phyloP scores from a whole-genome alignment of 495 filamentous ascomycete genomes.

The Hyaloscypha finlandica region DNA sequence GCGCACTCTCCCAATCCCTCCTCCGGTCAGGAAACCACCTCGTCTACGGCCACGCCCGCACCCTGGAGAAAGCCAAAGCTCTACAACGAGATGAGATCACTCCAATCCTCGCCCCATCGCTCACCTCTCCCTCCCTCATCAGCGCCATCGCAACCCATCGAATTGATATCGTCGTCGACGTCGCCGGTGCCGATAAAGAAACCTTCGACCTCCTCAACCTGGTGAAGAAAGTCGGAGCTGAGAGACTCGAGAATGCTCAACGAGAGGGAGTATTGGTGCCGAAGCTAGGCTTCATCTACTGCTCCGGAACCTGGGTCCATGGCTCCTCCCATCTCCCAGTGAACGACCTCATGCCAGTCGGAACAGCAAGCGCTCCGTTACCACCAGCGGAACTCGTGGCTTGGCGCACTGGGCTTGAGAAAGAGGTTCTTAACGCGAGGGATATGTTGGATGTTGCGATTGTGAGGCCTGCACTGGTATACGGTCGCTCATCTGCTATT shows the following conservation, averaged over 20 bases:
- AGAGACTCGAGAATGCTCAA: slow-evolving; percentile 18
- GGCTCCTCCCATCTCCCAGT: slow-evolving; percentile 36
- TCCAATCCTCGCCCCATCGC: slow-evolving; percentile 30
- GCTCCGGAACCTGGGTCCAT: slow-evolving; percentile 45
- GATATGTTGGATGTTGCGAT: slow-evolving; percentile 43
- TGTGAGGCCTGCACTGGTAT: slow-evolving; percentile 41
- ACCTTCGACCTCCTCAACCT: slow-evolving; percentile 26
- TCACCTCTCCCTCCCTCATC: slow-evolving; percentile 20
- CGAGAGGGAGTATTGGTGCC: slow-evolving; percentile 26
- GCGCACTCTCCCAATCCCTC: slow-evolving; percentile 37
- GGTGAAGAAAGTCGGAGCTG: slow-evolving; percentile 31
- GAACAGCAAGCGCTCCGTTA: slow-evolving; percentile 19
- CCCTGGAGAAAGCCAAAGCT: slow-evolving; percentile 35
- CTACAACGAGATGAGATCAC: slow-evolving; percentile 23
- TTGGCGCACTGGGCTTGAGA: slow-evolving; percentile 41
- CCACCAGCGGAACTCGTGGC: slow-evolving; percentile 32
- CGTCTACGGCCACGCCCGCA: slow-evolving; percentile 44
- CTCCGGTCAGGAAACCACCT: slow-evolving; percentile 37
- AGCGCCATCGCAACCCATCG: slow-evolving; percentile 28
- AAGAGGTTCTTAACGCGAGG: slow-evolving; percentile 35
- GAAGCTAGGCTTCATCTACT: slow-evolving; percentile 48
- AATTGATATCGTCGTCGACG: slow-evolving; percentile 44
- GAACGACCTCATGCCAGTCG: slow-evolving; percentile 38
- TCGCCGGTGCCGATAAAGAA: slow-evolving; percentile 29
- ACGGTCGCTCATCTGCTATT: slow-evolving; percentile 37